phyloP scores from a whole-genome alignment of 805 yeast genomes.

The Ogataea saltuana region DNA sequence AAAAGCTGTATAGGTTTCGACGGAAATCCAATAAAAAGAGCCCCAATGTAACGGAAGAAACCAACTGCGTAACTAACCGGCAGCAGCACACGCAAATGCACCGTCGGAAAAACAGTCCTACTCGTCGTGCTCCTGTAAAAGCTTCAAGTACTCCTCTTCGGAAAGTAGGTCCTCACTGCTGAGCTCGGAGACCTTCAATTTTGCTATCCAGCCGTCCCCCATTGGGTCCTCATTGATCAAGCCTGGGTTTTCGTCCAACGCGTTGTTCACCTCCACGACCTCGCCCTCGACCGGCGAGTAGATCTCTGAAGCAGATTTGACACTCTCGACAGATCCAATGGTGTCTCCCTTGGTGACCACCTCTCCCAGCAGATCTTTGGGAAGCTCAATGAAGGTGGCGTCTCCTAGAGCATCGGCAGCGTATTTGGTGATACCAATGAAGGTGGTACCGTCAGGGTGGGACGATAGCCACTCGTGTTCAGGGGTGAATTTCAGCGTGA shows the following conservation, averaged over 20 bases:
- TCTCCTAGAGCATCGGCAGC: slow-evolving; percentile 98
- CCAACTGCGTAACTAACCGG: too few relatives aligned
- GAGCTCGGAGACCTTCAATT: slow-evolving; percentile 57
- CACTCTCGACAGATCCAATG: slow-evolving; percentile 91
- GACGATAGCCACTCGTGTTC: slow-evolving; percentile 96
- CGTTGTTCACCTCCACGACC: slow-evolving; percentile 67
- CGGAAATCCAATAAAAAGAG: too few relatives aligned
- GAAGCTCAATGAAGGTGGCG: slow-evolving; percentile 90
- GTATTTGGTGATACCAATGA: slow-evolving; percentile 88
- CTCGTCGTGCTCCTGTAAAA: slow-evolving; percentile 55
- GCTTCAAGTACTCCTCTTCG: slow-evolving; percentile 55
- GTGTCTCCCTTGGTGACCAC: slow-evolving; percentile 68
- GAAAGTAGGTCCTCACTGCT: slow-evolving; percentile 48
- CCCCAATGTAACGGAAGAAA: too few relatives aligned
- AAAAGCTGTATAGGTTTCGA: too few relatives aligned
- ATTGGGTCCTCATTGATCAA: slow-evolving; percentile 84
- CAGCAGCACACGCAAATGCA: too few relatives aligned
- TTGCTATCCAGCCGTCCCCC: slow-evolving; percentile 93
- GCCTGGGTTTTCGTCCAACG: slow-evolving; percentile 68
- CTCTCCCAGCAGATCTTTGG: slow-evolving; percentile 43
- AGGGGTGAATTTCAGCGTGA: slow-evolving; percentile 64
- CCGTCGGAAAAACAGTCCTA: too few relatives aligned
- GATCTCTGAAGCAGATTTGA: slow-evolving; percentile 90
- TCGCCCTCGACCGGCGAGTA: slow-evolving; percentile 85
- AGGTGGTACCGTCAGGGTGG: slow-evolving; percentile 79